Conservation (phyloP, 352 stramenopile genomes). For the Globisporangium abappressorium region DNA sequence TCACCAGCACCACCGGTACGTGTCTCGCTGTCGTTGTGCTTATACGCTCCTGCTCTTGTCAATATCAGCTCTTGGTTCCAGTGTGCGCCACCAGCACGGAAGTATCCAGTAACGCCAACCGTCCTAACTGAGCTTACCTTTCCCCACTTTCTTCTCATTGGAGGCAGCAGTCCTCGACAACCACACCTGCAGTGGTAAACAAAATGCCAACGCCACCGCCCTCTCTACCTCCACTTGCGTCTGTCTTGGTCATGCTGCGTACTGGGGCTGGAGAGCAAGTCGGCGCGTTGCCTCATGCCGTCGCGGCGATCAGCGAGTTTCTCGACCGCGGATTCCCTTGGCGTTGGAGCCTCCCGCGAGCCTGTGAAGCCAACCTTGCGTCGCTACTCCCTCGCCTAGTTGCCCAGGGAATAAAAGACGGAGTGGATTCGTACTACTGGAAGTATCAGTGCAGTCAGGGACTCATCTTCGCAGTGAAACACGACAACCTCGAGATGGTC, state of each 20-base stretch:
- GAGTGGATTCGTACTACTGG: background rate
- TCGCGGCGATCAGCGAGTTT: background rate
- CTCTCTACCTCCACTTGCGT: background rate
- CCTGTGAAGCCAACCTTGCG: background rate
- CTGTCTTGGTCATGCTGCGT: background rate
- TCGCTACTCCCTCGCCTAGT: background rate
- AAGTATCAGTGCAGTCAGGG: background rate
- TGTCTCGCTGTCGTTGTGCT: no score
- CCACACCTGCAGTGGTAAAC: no score
- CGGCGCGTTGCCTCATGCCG: background rate
- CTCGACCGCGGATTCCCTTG: background rate
- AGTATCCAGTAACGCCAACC: no score
- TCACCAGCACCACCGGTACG: no score
- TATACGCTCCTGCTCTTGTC: no score
- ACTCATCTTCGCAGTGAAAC: background rate
- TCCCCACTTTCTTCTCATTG: no score
- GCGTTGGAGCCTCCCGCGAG: background rate
- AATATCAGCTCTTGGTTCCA: no score
- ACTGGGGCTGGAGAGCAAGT: background rate
- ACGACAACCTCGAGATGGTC: background rate
- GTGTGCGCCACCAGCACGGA: no score
- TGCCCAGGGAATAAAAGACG: background rate
- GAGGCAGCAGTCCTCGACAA: no score
- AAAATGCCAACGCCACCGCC: background rate
- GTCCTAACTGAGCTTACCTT: no score